Base-by-base conservation (phyloP, 2,329 filamentous ascomycete species). In the Aspergillus latus region DNA sequence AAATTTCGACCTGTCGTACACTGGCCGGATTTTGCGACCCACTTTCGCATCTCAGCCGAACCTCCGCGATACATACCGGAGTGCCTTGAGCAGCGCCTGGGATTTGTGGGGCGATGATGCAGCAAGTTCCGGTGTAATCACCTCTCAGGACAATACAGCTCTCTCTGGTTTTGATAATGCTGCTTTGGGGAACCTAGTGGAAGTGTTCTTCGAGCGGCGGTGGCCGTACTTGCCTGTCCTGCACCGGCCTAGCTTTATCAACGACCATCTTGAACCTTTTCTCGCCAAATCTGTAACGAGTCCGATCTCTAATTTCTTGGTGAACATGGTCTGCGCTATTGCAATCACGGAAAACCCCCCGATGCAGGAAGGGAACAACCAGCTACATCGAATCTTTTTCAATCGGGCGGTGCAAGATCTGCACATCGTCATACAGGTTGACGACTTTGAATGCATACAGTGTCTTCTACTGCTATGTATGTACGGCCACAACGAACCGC, bases 181-280 rank as follows among this genome's bases (percentile, higher is more conserved):
- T 1, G 40, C 46, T 7, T 57, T 49, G 34, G 3, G 55, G 8
- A 44, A 52, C 7, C 34, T 67, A 21, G 49, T 59, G 15, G 56
- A 61, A n/a, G 53, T 49, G 7, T 68, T 68, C 40, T 68, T 68
- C 37, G 59, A 58, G 34, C 49, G 56, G n/a, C 54, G 64, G 48
- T 68, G 64, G 66, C 64, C 66, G 3, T 65, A 67, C 43, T 51
- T 66, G 8, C 65, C 65, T 10, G 58, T 66, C 3, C 50, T 67
- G 1, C 64, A 67, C 46, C 57, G 58, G 49, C 59, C 58, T 1
- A 58, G 58, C 1, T 66, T 66, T 39, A 32, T 59, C n/a, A 49
- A 58, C 6, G 37, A 62, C 11, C 53, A 62, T 29, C 54, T 59
- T 15, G 49, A 13, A 40, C 36, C 53, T 28, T 51, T 51, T n/a